These are phyloP conservation scores for Cyclotella baltica DNA, from an alignment of 108 stramenopile genomes.

Conservation along the genomic window DNA sequence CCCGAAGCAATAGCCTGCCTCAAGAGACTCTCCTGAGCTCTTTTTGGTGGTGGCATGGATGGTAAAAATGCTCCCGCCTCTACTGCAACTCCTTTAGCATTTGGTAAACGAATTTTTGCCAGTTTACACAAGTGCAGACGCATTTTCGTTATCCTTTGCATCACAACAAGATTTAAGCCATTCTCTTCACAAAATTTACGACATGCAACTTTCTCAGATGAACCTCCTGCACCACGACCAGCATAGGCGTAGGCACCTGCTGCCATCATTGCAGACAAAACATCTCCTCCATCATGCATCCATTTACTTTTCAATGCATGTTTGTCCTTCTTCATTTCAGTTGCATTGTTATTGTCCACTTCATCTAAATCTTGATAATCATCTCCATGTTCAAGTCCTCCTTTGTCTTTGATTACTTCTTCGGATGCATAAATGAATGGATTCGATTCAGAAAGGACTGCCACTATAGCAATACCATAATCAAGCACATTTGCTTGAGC, in stretches of 20 bases:
- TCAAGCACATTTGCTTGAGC: slow-evolving; percentile 88
- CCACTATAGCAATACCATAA: slow-evolving; percentile 82
- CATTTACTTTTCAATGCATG: slow-evolving; percentile 61
- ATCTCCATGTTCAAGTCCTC: slow-evolving; percentile 33
- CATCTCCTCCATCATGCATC: slow-evolving; percentile 82
- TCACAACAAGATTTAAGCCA: slow-evolving; percentile 75
- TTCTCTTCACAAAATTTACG: slow-evolving; percentile 87
- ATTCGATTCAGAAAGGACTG: slow-evolving; percentile 78
- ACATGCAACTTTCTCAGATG: slow-evolving; percentile 70
- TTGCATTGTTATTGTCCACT: slow-evolving; percentile 56
- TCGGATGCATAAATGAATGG: slow-evolving; percentile 66
- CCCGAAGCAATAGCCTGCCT: slow-evolving; percentile 79
- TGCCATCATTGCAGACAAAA: slow-evolving; percentile 80
- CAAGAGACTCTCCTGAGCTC: slow-evolving; percentile 68
- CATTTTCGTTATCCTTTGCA: slow-evolving; percentile 88
- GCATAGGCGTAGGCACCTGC: slow-evolving; percentile 87
- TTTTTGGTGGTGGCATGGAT: slow-evolving; percentile 85
- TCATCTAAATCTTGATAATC: slow-evolving; percentile 60
- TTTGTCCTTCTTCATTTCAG: slow-evolving; percentile 50
- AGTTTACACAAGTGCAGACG: slow-evolving; percentile 77
- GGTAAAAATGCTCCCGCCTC: slow-evolving; percentile 66
- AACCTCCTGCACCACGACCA: slow-evolving; percentile 81
- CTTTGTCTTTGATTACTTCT: slow-evolving; percentile 26
- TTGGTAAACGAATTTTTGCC: slow-evolving; percentile 71
- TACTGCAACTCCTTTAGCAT: slow-evolving; percentile 73